Conservation (phyloP, 768 basidiomycete species). For the Rhodocollybia butyracea region DNA sequence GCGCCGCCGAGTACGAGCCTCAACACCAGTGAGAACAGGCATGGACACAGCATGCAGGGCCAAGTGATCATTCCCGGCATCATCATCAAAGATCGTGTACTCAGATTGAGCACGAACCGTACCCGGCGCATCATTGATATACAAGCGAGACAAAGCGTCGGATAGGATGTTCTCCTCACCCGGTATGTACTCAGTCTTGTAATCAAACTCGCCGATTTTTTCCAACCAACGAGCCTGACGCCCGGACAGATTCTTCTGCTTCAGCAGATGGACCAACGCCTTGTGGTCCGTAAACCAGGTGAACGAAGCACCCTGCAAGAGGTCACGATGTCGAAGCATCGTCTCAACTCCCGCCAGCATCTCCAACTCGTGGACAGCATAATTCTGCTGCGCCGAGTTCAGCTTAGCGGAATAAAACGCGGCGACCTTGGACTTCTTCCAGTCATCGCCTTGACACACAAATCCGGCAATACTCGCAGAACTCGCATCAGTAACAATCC, state of each 20-base stretch:
- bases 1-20: neutral
- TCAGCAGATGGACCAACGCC: constrained; percentile 15
- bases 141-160: constrained; percentile 17
- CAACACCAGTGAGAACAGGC: neutral
- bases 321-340: constrained; percentile 10
- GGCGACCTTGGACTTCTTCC: constrained; percentile 13
- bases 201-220: no score
- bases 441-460: constrained; percentile 1
- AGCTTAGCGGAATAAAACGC: constrained; percentile 16
- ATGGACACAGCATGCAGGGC: neutral
- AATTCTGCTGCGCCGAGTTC: constrained; percentile 20
- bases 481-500: constrained; percentile 13
- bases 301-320: constrained; percentile 15
- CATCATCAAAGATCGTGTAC: constrained; percentile 10
- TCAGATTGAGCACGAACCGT: constrained; percentile 5
- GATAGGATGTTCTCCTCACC: constrained; percentile 20
- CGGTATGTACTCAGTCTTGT: constrained; percentile 21
- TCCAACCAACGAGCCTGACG: no score
- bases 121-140: constrained; percentile 9
- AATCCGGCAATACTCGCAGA: constrained; percentile 3
- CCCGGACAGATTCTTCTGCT: constrained; percentile 18
- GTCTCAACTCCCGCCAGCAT: constrained; percentile 20
- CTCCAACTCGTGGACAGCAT: constrained; percentile 27
- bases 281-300: constrained; percentile 19
- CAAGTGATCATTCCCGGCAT: constrained; percentile 5